phyloP scores from a whole-genome alignment of 2,329 filamentous ascomycete species.

The Nemania sp. region DNA sequence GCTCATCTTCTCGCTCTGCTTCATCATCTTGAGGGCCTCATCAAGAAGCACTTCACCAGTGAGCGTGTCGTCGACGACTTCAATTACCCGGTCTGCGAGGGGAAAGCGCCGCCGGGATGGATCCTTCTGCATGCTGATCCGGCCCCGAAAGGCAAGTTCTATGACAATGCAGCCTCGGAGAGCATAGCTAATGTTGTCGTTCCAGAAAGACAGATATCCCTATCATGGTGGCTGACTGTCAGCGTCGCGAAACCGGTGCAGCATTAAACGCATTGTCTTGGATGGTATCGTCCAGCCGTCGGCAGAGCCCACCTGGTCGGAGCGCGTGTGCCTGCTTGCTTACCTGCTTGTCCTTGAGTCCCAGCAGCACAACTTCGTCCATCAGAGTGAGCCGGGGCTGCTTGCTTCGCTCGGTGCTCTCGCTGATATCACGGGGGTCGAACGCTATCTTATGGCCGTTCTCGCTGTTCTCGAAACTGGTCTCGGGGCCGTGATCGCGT shows the following conservation, averaged over 20 bases:
- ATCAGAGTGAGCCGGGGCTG: conserved; percentile 98
- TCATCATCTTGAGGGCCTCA: conserved; percentile 99
- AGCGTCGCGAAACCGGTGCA: conserved; percentile 8
- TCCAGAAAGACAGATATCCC: conserved; percentile 99
- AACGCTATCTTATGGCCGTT: conserved; percentile 99
- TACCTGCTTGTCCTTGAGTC: conserved; percentile 98
- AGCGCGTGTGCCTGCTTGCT: conserved; percentile 39
- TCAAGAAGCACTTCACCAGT: conserved; percentile 97
- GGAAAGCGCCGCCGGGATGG: conserved; percentile 89
- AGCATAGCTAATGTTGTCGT: conserved; percentile 99
- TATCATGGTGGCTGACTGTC: conserved; percentile 44
- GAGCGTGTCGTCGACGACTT: conserved; percentile 94
- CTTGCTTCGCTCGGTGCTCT: conserved; percentile 94
- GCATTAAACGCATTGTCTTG: neutral
- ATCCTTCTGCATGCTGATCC: conserved; percentile 98
- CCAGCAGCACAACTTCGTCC: conserved; percentile 95
- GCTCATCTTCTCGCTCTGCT: conserved; percentile 99
- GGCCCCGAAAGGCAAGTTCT: conserved; percentile 92
- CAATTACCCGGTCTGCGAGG: conserved; percentile 88
- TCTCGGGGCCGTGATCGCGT: conserved; percentile 65
- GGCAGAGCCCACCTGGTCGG: neutral
- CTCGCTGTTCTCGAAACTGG: conserved; percentile 87
- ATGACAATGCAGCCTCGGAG: conserved; percentile 97
- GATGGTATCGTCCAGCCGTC: neutral
- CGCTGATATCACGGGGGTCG: conserved; percentile 94